These are phyloP conservation scores for Pyracantha coccinea DNA, from an alignment of 331 rosid species.

Conservation along the genomic window DNA sequence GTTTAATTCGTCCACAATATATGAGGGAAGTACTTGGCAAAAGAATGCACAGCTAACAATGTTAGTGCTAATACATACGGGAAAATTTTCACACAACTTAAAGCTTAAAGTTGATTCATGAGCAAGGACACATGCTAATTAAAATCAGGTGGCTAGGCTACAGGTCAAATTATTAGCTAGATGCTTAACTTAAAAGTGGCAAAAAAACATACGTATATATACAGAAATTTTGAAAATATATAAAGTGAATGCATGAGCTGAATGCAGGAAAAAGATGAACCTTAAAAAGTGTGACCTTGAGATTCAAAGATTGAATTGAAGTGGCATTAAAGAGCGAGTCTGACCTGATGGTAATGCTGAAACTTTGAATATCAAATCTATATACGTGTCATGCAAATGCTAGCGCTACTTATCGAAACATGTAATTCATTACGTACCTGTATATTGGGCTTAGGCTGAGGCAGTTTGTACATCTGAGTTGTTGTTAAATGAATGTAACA, in stretches of 20 bases:
- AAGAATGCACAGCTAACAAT: background rate
- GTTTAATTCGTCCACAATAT: background rate
- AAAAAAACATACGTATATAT: background rate
- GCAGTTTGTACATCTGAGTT: background rate
- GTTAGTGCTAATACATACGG: background rate
- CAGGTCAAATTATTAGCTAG: background rate
- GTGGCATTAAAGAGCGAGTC: background rate
- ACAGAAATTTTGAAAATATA: background rate
- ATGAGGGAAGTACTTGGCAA: background rate
- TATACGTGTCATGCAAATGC: background rate
- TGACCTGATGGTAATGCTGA: background rate
- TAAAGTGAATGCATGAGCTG: background rate
- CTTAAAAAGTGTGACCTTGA: background rate
- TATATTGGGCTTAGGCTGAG: background rate
- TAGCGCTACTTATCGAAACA: background rate
- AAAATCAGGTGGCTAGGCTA: background rate
- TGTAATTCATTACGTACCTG: background rate
- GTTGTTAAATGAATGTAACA: slow-evolving; percentile 15
- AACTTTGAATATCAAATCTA: background rate
- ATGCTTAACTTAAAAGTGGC: background rate
- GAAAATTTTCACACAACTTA: background rate
- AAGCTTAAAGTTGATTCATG: background rate
- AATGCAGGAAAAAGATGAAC: background rate
- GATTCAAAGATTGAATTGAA: background rate
- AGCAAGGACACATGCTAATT: background rate